Evolutionary conservation across 805 yeast species (phyloP), one percentile per base, ranked within the genome.

Genomic region (Vanderwaltozyma verrucispora): DNA sequence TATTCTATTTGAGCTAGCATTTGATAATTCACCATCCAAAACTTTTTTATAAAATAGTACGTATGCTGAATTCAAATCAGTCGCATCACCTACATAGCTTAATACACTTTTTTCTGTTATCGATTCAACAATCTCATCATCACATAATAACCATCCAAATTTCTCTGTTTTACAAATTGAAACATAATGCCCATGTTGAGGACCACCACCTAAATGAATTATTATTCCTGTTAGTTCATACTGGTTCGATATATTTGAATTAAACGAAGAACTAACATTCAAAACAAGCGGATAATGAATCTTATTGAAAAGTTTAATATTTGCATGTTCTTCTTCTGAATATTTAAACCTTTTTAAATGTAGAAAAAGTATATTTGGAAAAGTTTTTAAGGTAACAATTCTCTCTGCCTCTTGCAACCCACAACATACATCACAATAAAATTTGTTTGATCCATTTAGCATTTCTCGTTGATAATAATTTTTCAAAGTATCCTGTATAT

Each of bases 101-200:
- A 77, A 69, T 3, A 92, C 96, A 47, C 80, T 86, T 29, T 74
- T 66, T 44, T 86, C 95, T 46, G 80, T 86, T 9, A 92, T 87
- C 13, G 80, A 64, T 55, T 89, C 96, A 2, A 89, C 96, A 5
- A 92, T 78, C 58, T 92, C 97, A 57, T 92, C 98, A 56, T 92
- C 98, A 62, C 84, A 92, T 40, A 92, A 62, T 23, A 92, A 63
- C 98, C 98, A 92, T 0, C 95, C 88, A 29, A 75, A 73, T 17
- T 72, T 68, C 37, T 73, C 77, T 5, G 87, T 80, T 53, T 86
- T 86, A 42, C 92, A 80, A 5, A 92, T 64, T 0, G 95, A 72
- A 9, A 92, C 89, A 57, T 92, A 92, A 56, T 92, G 98, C 0
- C 98, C 98, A 61, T 88, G 96, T 64, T 86, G 87, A 1, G 97